phyloP scores from a whole-genome alignment of 129 eudicot species.

The Lactuca saligna region DNA sequence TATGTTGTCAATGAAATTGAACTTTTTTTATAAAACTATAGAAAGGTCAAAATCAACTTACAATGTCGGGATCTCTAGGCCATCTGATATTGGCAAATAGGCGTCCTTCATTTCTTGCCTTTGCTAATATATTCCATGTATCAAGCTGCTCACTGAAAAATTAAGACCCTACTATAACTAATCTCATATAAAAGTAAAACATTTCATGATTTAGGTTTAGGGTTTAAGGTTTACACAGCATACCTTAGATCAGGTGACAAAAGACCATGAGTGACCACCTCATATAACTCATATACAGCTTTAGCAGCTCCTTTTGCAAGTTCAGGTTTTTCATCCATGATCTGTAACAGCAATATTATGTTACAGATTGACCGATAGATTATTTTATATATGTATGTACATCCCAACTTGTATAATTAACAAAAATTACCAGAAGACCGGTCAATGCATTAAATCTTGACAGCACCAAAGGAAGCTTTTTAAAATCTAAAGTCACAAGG shows the following conservation, averaged over 20 bases:
- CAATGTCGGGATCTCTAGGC: conserved; percentile 95
- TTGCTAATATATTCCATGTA: conserved; percentile 80
- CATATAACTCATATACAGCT: conserved; percentile 81
- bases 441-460: conserved; percentile 91
- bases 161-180: background rate
- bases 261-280: conserved; percentile 83
- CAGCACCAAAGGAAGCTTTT: conserved; percentile 74
- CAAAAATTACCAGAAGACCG: conserved; percentile 77
- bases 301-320: conserved; percentile 96
- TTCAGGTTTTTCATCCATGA: conserved; percentile 65
- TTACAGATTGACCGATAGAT: background rate
- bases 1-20: background rate
- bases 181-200: background rate
- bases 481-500: conserved; percentile 65
- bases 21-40: background rate
- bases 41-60: conserved; percentile 34
- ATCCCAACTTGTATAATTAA: background rate
- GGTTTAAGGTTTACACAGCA: background rate
- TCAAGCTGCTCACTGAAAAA: conserved; percentile 82
- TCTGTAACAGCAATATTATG: conserved; percentile 37
- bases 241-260: conserved; percentile 83
- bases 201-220: background rate
- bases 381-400: background rate
- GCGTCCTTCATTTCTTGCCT: conserved; percentile 87
- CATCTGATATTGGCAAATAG: conserved; percentile 86